Evolutionary conservation across 345 rosid species (phyloP).

Genomic region (Atalantia buxifolia): DNA sequence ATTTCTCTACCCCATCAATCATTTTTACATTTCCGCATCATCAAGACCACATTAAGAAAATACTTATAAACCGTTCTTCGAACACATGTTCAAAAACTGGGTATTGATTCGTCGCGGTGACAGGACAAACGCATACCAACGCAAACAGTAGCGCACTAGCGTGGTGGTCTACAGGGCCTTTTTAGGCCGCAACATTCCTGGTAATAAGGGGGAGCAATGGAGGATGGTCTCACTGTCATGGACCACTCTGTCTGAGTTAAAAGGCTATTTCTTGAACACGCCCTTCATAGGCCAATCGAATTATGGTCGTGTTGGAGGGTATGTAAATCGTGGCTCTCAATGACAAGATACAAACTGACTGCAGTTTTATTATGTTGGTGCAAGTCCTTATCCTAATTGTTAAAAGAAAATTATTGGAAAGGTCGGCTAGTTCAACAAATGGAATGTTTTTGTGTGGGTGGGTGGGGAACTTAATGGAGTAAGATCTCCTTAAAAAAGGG

Average conservation of each 20-base stretch:
- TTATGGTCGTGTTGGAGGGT: not conserved
- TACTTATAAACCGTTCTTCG: not conserved
- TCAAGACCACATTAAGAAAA: not conserved
- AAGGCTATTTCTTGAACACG: not conserved
- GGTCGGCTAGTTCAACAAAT: conserved; percentile 6
- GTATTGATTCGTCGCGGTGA: conserved; percentile 24
- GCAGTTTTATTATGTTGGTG: not conserved
- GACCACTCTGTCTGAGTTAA: conserved; percentile 3
- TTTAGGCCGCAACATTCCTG: conserved; percentile 31
- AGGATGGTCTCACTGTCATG: conserved; percentile 45
- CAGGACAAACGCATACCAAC: not conserved
- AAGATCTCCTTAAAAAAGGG: conserved; percentile 5
- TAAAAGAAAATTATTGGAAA: conserved; percentile 4
- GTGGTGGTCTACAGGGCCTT: not conserved
- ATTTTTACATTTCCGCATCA: too few relatives aligned
- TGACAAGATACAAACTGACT: not conserved
- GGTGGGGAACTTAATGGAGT: not conserved
- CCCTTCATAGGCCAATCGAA: not conserved
- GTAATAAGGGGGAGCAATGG: conserved; percentile 46
- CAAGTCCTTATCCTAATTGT: not conserved
- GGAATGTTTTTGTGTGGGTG: conserved; percentile 18
- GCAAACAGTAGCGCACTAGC: not conserved
- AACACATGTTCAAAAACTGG: conserved; percentile 5
- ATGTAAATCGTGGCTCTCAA: too few relatives aligned
- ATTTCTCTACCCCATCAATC: too few relatives aligned